Base-by-base conservation (phyloP, 495 filamentous ascomycete genomes). In the Tirmania nivea region DNA sequence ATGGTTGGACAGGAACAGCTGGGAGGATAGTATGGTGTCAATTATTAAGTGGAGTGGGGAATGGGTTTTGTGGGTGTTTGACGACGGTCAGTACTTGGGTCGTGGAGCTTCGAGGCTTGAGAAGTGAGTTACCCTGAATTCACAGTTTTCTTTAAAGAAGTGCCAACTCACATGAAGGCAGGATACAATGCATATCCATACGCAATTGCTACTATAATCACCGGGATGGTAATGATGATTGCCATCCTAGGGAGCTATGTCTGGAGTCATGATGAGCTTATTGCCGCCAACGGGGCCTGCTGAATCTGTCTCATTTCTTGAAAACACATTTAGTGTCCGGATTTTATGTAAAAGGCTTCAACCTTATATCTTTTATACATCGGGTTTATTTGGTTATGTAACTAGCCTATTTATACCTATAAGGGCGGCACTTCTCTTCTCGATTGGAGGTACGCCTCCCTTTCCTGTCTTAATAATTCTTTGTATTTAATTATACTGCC, bases 81-180 rank as follows among this genome's bases (percentile, higher is more conserved):
- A 94, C 88, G 10, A 96, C 89, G 10, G 77, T 96, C n/a, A 87
- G 81, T 60, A 95, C 88, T 6, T 94, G 86, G 85, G 82, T 90
- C 12, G 68, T 71, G 10, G 89, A 96, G 71, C 61, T 94, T 62
- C 76, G 77, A 55, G 78, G 75, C 3, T 61, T 94, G 63, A 65
- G 73, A 58, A 70, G 79, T 55, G 35, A 35, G 58, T 59, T 9
- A 45, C 39, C 39, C 39, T 31, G 25, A 5, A 31, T 31, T 31
- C 25, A 31, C 25, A 31, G 4, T 31, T 5, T 31, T 31, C 25
- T 31, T 31, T 31, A 31, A 0, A 31, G 3, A 0, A 31, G 3
- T 31, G 25, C 2, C 25, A 31, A 31, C 25, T 31, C 25, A 31
- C 25, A 35, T 11, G 36, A 34, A 34, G 14, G 20, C 19, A 56